Evolutionary conservation across 805 yeast species (phyloP), one percentile per base, ranked within the genome.

Genomic region (Yamadazyma akitaensis): DNA sequence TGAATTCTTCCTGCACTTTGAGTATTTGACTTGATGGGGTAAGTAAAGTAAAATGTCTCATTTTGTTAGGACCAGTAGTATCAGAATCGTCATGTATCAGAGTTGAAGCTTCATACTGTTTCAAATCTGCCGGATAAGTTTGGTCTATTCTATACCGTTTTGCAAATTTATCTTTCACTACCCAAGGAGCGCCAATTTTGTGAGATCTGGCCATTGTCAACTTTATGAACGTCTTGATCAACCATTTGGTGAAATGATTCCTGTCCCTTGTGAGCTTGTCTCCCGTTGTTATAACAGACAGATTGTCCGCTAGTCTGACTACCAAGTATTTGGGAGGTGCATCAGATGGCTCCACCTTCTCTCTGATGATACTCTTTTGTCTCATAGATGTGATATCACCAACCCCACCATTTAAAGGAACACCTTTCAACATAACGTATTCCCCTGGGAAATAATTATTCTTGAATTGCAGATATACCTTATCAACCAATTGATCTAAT

Each of bases 141-240:
- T 73, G 70, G 10, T 84, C 77, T 16, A 88, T 85, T 53, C 87
- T 68, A 61, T 83, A 88, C 55, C 76, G 76, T 46, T 72, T 73
- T 0, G 94, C 94, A 62, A 80, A 88, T 53, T 84, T 82, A 21
- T 80, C 81, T 60, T 84, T 86, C 13, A 94, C 94, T 17, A 92
- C 82, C 98, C 98, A 94, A 2, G 98, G 98, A 2, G 97, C 92
- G 2, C 98, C 97, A 37, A 84, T 73, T 73, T 86, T 88, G 45
- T 84, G 77, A 1, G 91, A 87, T 46, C 96, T 80, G 7, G 85
- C 75, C 61, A 88, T 76, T 38, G 88, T 77, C 61, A 87, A 76
- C 65, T 91, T 87, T 61, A 91, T 76, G 61, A 94, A 84, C n/a
- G 96, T 84, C 62, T 91, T 86, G 32, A 94, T 85, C 44, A 86